Base-by-base conservation (phyloP, 148 eudicot genomes). In the Linanthus parryae region DNA sequence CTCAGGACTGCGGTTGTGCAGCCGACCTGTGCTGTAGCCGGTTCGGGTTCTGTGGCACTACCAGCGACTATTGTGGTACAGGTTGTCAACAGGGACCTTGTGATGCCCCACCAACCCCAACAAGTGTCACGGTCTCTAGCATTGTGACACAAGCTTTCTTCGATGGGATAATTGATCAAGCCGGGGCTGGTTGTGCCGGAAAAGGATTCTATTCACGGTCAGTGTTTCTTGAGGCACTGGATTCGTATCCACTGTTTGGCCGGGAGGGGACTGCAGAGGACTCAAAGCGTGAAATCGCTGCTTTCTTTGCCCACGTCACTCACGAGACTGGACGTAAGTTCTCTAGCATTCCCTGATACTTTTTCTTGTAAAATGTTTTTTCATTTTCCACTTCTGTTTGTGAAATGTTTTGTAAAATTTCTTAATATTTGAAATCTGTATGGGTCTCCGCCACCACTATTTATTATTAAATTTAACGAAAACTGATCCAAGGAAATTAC, bases 281-380 rank as follows among this genome's bases (percentile, higher is more conserved):
- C 41, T 63, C 69, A 16, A 75, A 62, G 70, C 77, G 73, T 16
- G 88, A 81, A 61, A 68, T 81, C 5, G 94, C 94, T 0, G 94
- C 94, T 11, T 78, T 78, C 61, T 84, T 84, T 21, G 94, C 87
- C 3, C 94, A 84, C 61, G 77, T 65, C 18, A 59, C 87, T 0
- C 87, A 84, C 69, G 87, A 84, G 61, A 84, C 94, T 41, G 77
- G 75, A 64, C 59, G 94, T 84, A 75, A 77, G 71, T 29, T 30
- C 45, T 39, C 16, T 18, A 2, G n/a, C 2, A 17, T 17, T 29
- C 2, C 22, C n/a, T 29, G n/a, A n/a, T n/a, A n/a, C n/a, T n/a
- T n/a, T n/a, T n/a, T n/a, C n/a, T n/a, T n/a, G n/a, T n/a, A n/a
- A n/a, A n/a, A n/a, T n/a, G n/a, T n/a, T n/a, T n/a, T n/a, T n/a